These are phyloP conservation scores for Magnusiomyces ingens DNA, from an alignment of 1,139 yeast genomes.

Conservation along the genomic window DNA sequence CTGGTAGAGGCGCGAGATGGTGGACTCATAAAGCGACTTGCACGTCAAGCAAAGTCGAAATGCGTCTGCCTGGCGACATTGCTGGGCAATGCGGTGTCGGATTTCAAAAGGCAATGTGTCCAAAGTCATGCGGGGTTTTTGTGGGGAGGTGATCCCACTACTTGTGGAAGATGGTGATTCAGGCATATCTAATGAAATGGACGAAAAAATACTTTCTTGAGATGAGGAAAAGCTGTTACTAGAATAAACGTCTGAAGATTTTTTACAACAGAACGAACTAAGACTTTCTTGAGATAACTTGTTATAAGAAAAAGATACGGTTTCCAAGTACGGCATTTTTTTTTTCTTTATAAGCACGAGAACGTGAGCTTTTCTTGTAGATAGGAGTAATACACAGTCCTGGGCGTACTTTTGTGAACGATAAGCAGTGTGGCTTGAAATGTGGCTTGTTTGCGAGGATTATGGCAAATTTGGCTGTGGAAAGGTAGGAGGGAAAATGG, in stretches of 20 bases:
- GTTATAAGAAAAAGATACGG: neutral
- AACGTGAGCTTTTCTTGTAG: neutral
- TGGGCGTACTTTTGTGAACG: too few species aligned
- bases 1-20: conserved; percentile 21
- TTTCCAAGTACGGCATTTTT: neutral
- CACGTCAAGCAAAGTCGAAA: conserved; percentile 22
- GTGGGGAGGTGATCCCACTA: neutral
- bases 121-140: conserved; percentile 1
- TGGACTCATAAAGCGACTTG: conserved; percentile 18
- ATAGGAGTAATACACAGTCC: neutral
- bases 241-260: neutral
- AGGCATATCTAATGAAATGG: neutral
- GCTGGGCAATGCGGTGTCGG: conserved; percentile 19
- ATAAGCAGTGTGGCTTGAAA: too few species aligned
- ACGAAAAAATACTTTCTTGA: neutral
- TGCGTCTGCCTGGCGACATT: conserved; percentile 24
- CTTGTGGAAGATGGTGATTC: neutral
- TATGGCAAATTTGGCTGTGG: too few species aligned
- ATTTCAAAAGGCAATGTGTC: conserved; percentile 38
- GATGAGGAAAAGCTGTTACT: neutral
- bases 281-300: neutral
- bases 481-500: neutral
- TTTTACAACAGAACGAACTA: neutral
- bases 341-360: neutral
- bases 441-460: too few species aligned